Percentiles rank a stretch among this genome's conserved stretches.
Conservation (phyloP, 2,329 filamentous ascomycete species). For the Incumbomyces delicatus region DNA sequence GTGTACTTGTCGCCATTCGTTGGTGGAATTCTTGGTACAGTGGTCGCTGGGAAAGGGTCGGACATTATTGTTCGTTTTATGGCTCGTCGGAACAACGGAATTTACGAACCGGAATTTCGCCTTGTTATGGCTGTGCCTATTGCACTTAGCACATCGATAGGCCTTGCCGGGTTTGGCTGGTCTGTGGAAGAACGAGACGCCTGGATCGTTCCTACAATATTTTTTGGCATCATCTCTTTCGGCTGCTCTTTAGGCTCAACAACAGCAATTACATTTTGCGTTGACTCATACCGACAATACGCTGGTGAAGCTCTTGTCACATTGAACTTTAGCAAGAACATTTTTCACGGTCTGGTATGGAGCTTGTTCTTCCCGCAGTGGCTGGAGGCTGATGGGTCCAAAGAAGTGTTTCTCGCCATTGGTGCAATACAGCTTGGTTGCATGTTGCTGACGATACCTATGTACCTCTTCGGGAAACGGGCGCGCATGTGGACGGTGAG, state of each 20-base stretch:
- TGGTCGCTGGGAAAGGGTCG: conserved; percentile 77
- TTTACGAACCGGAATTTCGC: conserved; percentile 92
- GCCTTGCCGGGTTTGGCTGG: conserved; percentile 96
- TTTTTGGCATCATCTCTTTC: conserved; percentile 87
- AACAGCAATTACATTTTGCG: conserved; percentile 85
- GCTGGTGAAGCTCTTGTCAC: conserved; percentile 91
- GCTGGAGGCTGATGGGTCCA: conserved; percentile 65
- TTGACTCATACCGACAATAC: conserved; percentile 88
- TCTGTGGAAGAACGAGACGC: conserved; percentile 61
- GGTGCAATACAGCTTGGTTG: conserved; percentile 75
- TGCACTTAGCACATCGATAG: conserved; percentile 65
- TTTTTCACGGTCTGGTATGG: conserved; percentile 83
- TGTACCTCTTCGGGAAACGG: conserved; percentile 91
- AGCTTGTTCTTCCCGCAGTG: conserved; percentile 79
- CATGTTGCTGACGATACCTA: conserved; percentile 67
- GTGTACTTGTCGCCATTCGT: conserved; percentile 87
- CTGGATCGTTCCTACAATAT: conserved; percentile 88
- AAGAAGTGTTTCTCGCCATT: conserved; percentile 69
- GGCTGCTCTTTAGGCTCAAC: conserved; percentile 85
- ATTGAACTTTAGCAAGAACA: conserved; percentile 88
- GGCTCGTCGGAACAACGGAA: conserved; percentile 74
- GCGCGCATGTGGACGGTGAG: conserved; percentile 89
- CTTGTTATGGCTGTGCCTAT: conserved; percentile 81
- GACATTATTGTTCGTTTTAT: conserved; percentile 76
- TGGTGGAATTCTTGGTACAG: conserved; percentile 81